Conservation (phyloP, 2,329 filamentous ascomycete species). For the Xylaria sp. region DNA sequence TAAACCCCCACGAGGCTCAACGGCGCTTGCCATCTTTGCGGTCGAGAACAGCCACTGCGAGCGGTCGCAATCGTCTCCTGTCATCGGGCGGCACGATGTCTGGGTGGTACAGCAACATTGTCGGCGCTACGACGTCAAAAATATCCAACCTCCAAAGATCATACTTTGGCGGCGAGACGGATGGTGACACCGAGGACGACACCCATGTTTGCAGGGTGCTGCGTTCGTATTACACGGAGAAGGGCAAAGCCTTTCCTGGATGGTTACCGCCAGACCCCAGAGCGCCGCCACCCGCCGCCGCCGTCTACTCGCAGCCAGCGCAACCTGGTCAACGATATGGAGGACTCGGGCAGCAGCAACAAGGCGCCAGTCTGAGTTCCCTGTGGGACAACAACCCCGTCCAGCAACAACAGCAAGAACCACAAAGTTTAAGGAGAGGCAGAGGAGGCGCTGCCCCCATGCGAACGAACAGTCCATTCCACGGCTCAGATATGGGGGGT, state of each 20-base stretch:
- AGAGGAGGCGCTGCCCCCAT: slow-evolving; percentile 34
- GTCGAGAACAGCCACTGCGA: not conserved
- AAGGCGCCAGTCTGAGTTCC: slow-evolving; percentile 44
- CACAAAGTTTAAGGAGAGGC: slow-evolving; percentile 43
- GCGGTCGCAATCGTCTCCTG: not conserved
- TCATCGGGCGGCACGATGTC: slow-evolving; percentile 49
- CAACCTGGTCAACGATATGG: slow-evolving; percentile 52
- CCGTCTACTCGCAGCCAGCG: slow-evolving; percentile 48
- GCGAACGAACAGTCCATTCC: slow-evolving; percentile 33
- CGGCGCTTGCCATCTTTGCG: not conserved
- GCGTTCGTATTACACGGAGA: slow-evolving; percentile 87
- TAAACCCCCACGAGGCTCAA: not conserved
- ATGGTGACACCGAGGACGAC: slow-evolving; percentile 78
- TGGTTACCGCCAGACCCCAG: slow-evolving; percentile 94
- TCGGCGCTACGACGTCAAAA: slow-evolving; percentile 59
- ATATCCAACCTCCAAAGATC: slow-evolving; percentile 63
- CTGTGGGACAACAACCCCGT: slow-evolving; percentile 50
- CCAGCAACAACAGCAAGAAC: slow-evolving; percentile 34
- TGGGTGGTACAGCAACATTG: slow-evolving; percentile 73
- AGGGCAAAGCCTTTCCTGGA: slow-evolving; percentile 69
- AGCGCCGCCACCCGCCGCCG: slow-evolving; percentile 51
- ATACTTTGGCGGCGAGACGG: slow-evolving; percentile 59
- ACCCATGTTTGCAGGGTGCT: slow-evolving; percentile 92
- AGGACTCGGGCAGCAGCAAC: slow-evolving; percentile 36
- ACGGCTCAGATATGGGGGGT: slow-evolving; percentile 28